Evolutionary conservation across 768 basidiomycete species (phyloP).

Genomic region (Filobasidium wieringae): DNA sequence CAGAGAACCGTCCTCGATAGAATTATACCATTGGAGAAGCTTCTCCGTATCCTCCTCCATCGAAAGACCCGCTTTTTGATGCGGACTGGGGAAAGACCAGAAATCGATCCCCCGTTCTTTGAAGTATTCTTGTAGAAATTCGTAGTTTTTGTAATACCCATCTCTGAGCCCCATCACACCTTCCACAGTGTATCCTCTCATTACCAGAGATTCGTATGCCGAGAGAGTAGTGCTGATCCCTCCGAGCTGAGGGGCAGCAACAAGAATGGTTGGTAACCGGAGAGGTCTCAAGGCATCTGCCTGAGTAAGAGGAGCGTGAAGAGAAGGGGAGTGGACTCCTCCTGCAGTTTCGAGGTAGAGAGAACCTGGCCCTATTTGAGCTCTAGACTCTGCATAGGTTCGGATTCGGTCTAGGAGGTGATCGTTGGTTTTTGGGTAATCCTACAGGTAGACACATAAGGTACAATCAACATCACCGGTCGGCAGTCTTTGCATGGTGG

Average conservation of each 20-base stretch:
- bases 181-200: conserved; percentile 84
- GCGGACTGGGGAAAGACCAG: conserved; percentile 36
- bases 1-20: conserved; percentile 31
- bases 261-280: conserved; percentile 71
- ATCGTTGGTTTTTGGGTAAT: conserved; percentile 52
- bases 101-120: conserved; percentile 48
- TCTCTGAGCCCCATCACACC: conserved; percentile 73
- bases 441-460: conserved; percentile 13
- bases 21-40: conserved; percentile 61
- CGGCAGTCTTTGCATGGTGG: no score
- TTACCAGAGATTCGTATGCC: conserved; percentile 75
- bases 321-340: conserved; percentile 84
- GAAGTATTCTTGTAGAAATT: conserved; percentile 72
- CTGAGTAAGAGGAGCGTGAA: conserved; percentile 66
- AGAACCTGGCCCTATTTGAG: conserved; percentile 39
- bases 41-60: conserved; percentile 43
- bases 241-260: conserved; percentile 80
- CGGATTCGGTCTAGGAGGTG: conserved; percentile 57
- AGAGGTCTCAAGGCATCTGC: conserved; percentile 74
- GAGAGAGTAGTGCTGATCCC: conserved; percentile 89
- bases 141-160: conserved; percentile 72
- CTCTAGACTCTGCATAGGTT: conserved; percentile 51
- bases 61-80: conserved; percentile 23
- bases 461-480: not conserved
- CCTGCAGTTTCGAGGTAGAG: conserved; percentile 92